Evolutionary conservation across 2,329 filamentous ascomycete genomes (phyloP), one percentile per base, ranked within the genome.

Genomic region (Helminthosporium solani): DNA sequence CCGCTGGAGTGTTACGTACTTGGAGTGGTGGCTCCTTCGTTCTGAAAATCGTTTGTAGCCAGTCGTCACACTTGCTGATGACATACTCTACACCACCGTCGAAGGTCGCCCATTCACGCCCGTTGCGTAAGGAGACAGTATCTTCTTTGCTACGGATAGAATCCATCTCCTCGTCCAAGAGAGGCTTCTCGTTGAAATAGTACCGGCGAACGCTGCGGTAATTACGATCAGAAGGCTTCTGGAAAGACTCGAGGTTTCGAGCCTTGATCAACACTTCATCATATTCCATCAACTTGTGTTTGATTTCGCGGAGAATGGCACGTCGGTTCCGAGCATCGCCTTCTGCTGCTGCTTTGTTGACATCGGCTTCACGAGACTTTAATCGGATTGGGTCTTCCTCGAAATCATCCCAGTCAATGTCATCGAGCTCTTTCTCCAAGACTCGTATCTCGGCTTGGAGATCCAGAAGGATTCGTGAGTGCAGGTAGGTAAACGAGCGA

Each of bases 101-200:
- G 33, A 75, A 74, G 1, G 54, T 61, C 11, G 70, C 70, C 56
- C 70, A 68, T 45, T 75, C 72, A 8, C 72, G 63, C 1, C 72
- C 72, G 9, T 56, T 62, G 7, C 64, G 57, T 0, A 75, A 56
- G 0, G 67, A 72, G 1, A 74, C 54, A 15, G 68, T 67, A 45
- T 75, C 72, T 57, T 74, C 71, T 52, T 72, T 70, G 31, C 57
- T 63, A 23, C 61, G 64, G n/a, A 75, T 67, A 9, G 63, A 69
- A 12, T 65, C 64, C 52, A 62, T 61, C 33, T 67, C 66, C 7
- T 65, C 61, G 23, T 66, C 60, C 43, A 68, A 55, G 1, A 74
- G 57, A 0, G 72, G 72, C 27, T 67, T 64, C 5, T 54, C 49
- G 19, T 70, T 70, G 42, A 58, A 47, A 40, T 72, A 56, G 49